Evolutionary conservation across 257 asterid species (phyloP), one percentile per base, ranked within the genome.

Genomic region (Nicotiana tomentosiformis): DNA sequence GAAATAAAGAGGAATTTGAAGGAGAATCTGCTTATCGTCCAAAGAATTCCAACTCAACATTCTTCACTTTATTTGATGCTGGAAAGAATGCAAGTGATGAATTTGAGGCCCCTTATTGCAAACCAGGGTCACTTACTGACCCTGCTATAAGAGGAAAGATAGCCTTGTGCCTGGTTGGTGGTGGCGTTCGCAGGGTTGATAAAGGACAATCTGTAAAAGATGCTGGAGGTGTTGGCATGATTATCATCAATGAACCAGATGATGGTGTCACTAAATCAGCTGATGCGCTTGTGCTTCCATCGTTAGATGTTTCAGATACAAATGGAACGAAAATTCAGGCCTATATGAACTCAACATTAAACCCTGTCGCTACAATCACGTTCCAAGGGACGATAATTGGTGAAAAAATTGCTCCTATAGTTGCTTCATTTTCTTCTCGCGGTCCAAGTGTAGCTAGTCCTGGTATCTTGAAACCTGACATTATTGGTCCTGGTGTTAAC

Each of bases 381-480:
- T 88, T 87, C 88, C 84, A 83, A 83, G 93, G 93, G 58, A 91
- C 93, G 2, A 29, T 86, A 12, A 86, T 86, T 1, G 97, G 92
- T 0, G 90, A 87, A 6, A 43, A 60, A 4, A 68, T 64, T 7
- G 91, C 91, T 29, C 97, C 95, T 0, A 18, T 37, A 0, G 90
- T 92, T 23, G 89, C 92, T 0, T 53, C 66, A 1, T 91, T 88
- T 76, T 92, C 97, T 0, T 74, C 93, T 3, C 76, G 93, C 7
- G 97, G 94, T 2, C 96, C 96, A 0, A 88, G 58, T 46, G 0
- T 0, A 1, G n/a, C 20, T 1, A 89, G 90, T 60, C 92, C 72
- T 0, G 94, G 96, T 0, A 91, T 93, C 60, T 65, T 93, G 29
- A 93, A 93, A 64, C 97, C 94, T 0, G 96, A 93, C 29, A 88